A percentile compares a stretch with the other conserved stretches of the same genome.
phyloP scores from a whole-genome alignment of 2,329 filamentous ascomycete species.

The Amylocarpus encephaloides region DNA sequence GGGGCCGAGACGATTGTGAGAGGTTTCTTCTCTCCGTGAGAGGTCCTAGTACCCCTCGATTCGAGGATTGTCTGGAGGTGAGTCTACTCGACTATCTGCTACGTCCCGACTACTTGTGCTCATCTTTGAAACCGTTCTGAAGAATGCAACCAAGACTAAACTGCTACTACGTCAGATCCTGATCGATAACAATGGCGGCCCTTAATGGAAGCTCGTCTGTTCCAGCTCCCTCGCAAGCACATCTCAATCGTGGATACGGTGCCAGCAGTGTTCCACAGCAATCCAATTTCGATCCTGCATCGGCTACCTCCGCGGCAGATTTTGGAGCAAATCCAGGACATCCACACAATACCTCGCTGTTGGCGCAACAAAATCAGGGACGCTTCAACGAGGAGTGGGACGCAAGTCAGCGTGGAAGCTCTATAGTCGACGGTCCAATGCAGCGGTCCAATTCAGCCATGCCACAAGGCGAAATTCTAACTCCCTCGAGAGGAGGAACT shows the following conservation, averaged over 20 bases:
- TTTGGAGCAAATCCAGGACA: slow-evolving; percentile 23
- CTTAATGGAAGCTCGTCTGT: slow-evolving; percentile 18
- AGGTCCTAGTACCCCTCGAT: neutral
- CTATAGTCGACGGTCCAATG: slow-evolving; percentile 49
- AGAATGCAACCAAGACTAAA: neutral
- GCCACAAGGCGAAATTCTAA: slow-evolving; percentile 32
- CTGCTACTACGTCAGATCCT: slow-evolving; percentile 3
- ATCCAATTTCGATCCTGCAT: slow-evolving; percentile 12
- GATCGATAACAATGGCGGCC: slow-evolving; percentile 17
- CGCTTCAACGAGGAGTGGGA: slow-evolving; percentile 68
- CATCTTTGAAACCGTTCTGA: neutral
- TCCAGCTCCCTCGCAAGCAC: slow-evolving; percentile 25
- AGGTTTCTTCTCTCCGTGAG: neutral
- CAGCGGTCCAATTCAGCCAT: slow-evolving; percentile 55
- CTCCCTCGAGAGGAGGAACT: slow-evolving; percentile 56
- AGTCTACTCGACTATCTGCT: neutral
- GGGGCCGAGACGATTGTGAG: too few species aligned
- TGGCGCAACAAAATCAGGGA: slow-evolving; percentile 31
- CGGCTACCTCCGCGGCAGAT: slow-evolving; percentile 17
- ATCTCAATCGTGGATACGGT: slow-evolving; percentile 28
- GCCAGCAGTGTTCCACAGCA: slow-evolving; percentile 15
- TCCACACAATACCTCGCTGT: slow-evolving; percentile 18
- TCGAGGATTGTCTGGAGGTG: neutral
- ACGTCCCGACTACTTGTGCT: neutral
- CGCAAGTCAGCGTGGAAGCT: slow-evolving; percentile 59